These are phyloP conservation scores for Drechslerella dactyloides DNA, from an alignment of 2,329 filamentous ascomycete genomes.

Conservation along the genomic window DNA sequence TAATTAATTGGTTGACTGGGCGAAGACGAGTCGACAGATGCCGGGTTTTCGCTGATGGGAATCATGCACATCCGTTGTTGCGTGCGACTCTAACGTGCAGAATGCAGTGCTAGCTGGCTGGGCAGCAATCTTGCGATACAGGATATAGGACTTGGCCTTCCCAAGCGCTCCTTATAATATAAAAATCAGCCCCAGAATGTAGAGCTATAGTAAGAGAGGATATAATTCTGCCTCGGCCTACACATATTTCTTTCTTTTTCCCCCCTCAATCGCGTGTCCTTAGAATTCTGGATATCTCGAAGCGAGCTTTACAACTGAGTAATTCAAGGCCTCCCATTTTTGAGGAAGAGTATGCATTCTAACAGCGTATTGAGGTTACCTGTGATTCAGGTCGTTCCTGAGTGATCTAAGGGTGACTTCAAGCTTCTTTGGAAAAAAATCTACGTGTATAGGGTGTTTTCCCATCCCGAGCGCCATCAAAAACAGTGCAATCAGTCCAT, in stretches of 20 bases:
- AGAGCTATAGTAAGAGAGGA: slow-evolving; percentile 22
- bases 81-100: not conserved
- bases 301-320: too few relatives aligned
- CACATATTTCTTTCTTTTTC: not conserved
- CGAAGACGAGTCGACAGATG: not conserved
- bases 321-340: not conserved
- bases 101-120: not conserved
- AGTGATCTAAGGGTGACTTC: not conserved
- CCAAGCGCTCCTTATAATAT: slow-evolving; percentile 60
- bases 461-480: not conserved
- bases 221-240: not conserved
- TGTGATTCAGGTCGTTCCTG: not conserved
- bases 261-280: not conserved
- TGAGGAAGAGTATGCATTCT: not conserved
- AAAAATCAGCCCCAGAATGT: slow-evolving; percentile 14
- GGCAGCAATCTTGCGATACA: slow-evolving; percentile 3
- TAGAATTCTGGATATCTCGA: too few relatives aligned
- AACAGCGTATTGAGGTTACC: not conserved
- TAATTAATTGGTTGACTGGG: not conserved
- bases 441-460: not conserved
- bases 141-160: slow-evolving; percentile 18
- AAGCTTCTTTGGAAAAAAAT: not conserved
- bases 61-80: not conserved
- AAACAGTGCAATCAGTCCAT: not conserved
- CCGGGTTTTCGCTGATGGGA: not conserved